A percentile compares a stretch with the other conserved stretches of the same genome.
Conservation (phyloP, 352 stramenopile genomes). For the Globisporangium echinulatum region DNA sequence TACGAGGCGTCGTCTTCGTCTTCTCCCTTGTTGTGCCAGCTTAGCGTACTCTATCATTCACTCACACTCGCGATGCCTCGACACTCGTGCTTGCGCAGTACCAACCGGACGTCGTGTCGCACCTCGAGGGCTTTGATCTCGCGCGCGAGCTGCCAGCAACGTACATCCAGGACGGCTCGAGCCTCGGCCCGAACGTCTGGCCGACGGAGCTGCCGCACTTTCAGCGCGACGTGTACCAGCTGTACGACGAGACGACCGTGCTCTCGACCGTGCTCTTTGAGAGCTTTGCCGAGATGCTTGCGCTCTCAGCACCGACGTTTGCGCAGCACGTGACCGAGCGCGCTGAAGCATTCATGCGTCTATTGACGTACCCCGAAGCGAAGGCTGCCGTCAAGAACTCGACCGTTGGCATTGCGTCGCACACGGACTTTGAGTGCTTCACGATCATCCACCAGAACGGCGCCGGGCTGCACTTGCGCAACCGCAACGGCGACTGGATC, state of each 20-base stretch:
- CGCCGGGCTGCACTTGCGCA: conserved; percentile 56
- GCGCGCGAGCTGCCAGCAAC: conserved; percentile 45
- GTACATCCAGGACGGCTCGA: conserved; percentile 56
- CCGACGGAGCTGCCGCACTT: conserved; percentile 53
- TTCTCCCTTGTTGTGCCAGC: neutral
- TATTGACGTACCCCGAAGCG: conserved; percentile 67
- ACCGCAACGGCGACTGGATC: conserved; percentile 55
- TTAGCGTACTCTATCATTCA: neutral
- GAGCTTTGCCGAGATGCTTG: conserved; percentile 80
- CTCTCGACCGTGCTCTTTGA: conserved; percentile 61
- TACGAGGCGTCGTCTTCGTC: neutral
- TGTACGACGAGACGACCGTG: conserved; percentile 70
- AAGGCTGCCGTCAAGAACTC: conserved; percentile 40
- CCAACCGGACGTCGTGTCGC: conserved; percentile 67
- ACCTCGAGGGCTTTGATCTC: conserved; percentile 73
- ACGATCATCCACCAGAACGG: conserved; percentile 84
- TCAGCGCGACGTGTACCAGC: conserved; percentile 52
- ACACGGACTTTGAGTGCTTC: conserved; percentile 85
- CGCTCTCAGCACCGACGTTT: conserved; percentile 50
- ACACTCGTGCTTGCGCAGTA: conserved; percentile 27
- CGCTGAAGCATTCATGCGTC: conserved; percentile 69
- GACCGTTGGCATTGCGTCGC: conserved; percentile 70
- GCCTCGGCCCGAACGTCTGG: conserved; percentile 75
- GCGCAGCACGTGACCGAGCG: conserved; percentile 62
- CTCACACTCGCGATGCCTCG: neutral